Conservation (phyloP, 495 filamentous ascomycete species). For the Penicillium robsamsonii region DNA sequence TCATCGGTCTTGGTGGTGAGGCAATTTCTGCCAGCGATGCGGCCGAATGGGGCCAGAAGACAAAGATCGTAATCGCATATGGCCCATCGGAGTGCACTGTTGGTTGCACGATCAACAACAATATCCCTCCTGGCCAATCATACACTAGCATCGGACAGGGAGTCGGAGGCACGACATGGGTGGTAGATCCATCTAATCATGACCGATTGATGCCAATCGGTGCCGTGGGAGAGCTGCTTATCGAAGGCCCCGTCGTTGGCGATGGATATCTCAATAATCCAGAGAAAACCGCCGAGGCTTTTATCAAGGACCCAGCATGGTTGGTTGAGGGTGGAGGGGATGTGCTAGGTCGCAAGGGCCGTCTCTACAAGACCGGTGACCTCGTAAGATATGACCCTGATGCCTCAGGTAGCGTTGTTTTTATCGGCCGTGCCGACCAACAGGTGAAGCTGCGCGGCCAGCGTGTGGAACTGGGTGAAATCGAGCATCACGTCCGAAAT, state of each 20-base stretch:
- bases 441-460: conserved; percentile 35
- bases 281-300: conserved; percentile 43
- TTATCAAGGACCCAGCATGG: conserved; percentile 38
- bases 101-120: conserved; percentile 15
- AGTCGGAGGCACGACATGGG: conserved; percentile 28
- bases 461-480: conserved; percentile 40
- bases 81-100: conserved; percentile 37
- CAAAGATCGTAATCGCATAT: conserved; percentile 28
- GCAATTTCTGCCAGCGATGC: conserved; percentile 15
- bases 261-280: conserved; percentile 51
- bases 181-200: conserved; percentile 29
- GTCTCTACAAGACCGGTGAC: conserved; percentile 23
- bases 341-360: conserved; percentile 14
- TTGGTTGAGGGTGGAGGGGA: conserved; percentile 10
- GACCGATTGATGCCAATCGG: conserved; percentile 32
- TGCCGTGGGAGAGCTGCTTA: conserved; percentile 32
- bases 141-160: conserved; percentile 28
- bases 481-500: conserved; percentile 25
- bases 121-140: background rate
- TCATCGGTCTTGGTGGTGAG: conserved; percentile 26
- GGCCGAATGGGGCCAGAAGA: conserved; percentile 21
- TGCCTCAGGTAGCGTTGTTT: conserved; percentile 14
- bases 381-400: conserved; percentile 18
- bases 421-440: conserved; percentile 11
- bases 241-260: conserved; percentile 13